These are phyloP conservation scores for Pythium aphanidermatum DNA, from an alignment of 352 stramenopile genomes.

Conservation along the genomic window DNA sequence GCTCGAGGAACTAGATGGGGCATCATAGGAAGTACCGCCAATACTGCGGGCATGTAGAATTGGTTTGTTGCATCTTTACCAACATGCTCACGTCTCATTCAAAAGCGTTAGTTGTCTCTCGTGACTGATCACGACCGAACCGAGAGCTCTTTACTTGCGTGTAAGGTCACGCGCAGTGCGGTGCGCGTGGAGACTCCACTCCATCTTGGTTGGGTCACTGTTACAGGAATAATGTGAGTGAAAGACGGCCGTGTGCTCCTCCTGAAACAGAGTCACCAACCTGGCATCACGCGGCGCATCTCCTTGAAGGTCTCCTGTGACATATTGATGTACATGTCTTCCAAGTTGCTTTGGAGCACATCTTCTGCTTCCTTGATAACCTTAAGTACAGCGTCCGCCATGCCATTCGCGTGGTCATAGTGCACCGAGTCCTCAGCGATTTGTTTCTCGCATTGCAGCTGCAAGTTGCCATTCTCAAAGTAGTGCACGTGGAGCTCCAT, in stretches of 20 bases:
- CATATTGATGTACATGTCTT: slow-evolving; percentile 95
- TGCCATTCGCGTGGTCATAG: slow-evolving; percentile 27
- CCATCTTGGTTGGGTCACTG: slow-evolving; percentile 88
- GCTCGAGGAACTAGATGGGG: slow-evolving; percentile 34
- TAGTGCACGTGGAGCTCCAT: slow-evolving; percentile 91
- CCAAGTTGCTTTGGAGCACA: slow-evolving; percentile 82
- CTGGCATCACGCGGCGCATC: slow-evolving; percentile 93
- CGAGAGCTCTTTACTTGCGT: slow-evolving; percentile 50
- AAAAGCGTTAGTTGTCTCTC: not conserved
- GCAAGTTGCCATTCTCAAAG: slow-evolving; percentile 96
- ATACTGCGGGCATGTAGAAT: too few relatives aligned
- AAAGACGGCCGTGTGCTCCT: too few relatives aligned
- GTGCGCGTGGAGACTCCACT: slow-evolving; percentile 82
- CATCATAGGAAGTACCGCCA: too few relatives aligned
- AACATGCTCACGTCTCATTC: too few relatives aligned
- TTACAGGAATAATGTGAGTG: too few relatives aligned
- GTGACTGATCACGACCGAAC: too few relatives aligned
- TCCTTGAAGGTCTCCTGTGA: slow-evolving; percentile 92
- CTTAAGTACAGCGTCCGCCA: slow-evolving; percentile 63
- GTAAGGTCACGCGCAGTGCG: slow-evolving; percentile 72
- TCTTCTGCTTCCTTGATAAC: slow-evolving; percentile 81
- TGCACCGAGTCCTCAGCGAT: slow-evolving; percentile 46
- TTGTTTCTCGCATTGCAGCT: slow-evolving; percentile 81
- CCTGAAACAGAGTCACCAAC: slow-evolving; percentile 20
- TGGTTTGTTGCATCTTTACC: too few relatives aligned